Conservation (phyloP, 78 protist genomes). For the Dictyostelium capitatum region DNA sequence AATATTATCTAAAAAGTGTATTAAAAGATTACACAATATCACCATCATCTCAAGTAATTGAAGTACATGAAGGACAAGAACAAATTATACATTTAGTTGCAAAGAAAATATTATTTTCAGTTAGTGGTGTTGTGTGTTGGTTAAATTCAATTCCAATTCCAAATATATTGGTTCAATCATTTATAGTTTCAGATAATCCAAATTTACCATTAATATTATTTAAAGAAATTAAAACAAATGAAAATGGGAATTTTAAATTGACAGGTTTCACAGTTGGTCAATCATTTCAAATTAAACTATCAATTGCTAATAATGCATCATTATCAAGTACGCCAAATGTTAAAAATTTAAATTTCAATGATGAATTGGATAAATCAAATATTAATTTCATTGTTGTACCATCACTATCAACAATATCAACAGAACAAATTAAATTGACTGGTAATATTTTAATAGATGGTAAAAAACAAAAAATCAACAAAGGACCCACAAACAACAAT, state of each 20-base stretch:
- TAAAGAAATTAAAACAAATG: not conserved
- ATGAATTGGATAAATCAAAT: not conserved
- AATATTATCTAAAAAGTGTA: not conserved
- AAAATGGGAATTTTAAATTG: not conserved
- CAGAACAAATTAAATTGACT: not conserved
- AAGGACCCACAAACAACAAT: too few relatives aligned
- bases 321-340: not conserved
- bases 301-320: not conserved
- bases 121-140: not conserved
- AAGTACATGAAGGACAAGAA: not conserved
- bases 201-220: not conserved
- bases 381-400: not conserved
- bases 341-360: not conserved
- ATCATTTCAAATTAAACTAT: not conserved
- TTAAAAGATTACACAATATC: not conserved
- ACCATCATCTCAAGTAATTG: not conserved
- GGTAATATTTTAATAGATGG: constrained; percentile 1
- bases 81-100: not conserved
- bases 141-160: not conserved
- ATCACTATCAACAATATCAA: not conserved
- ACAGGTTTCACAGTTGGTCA: not conserved
- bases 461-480: not conserved
- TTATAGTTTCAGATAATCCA: not conserved
- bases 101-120: not conserved
- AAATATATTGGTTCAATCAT: not conserved